Conservation (phyloP, 495 filamentous ascomycete genomes). For the Trichoderma erinaceum region DNA sequence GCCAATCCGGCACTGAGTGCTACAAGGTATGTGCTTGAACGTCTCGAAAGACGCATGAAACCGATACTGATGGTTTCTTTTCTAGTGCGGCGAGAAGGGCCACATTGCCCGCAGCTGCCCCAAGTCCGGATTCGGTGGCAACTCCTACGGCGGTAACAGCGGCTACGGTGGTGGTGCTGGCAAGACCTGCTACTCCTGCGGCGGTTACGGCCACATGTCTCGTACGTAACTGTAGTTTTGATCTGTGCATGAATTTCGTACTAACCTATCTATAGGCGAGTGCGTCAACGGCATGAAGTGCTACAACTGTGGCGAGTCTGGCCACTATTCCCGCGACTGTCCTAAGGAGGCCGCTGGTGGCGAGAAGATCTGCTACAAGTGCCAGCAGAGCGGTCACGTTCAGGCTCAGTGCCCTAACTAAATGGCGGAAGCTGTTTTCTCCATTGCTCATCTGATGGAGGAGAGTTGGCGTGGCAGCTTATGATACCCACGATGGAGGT, state of each 20-base stretch:
- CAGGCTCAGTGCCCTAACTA: conserved; percentile 81
- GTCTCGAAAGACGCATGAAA: neutral
- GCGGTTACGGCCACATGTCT: conserved; percentile 93
- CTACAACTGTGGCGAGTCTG: conserved; percentile 98
- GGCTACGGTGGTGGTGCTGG: conserved; percentile 46
- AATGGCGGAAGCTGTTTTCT: conserved; percentile 10
- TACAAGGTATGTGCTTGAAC: conserved; percentile 61
- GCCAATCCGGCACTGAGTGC: conserved; percentile 56
- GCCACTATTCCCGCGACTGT: conserved; percentile 93
- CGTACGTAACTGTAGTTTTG: conserved; percentile 41
- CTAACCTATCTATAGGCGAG: conserved; percentile 47
- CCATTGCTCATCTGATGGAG: neutral
- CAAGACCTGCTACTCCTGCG: conserved; percentile 94
- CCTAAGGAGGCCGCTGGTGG: conserved; percentile 70
- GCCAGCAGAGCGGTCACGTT: conserved; percentile 96
- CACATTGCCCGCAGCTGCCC: conserved; percentile 97
- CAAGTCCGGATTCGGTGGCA: conserved; percentile 48
- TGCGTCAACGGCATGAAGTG: conserved; percentile 99
- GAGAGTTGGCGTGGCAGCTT: conserved; percentile 17
- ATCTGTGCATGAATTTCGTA: neutral
- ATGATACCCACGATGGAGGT: conserved; percentile 17
- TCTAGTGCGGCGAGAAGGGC: conserved; percentile 80
- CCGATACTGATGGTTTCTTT: conserved; percentile 18
- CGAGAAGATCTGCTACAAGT: conserved; percentile 98
- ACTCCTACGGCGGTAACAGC: conserved; percentile 41